Conservation (phyloP, 768 basidiomycete genomes). For the Boletus vinaceobasis region DNA sequence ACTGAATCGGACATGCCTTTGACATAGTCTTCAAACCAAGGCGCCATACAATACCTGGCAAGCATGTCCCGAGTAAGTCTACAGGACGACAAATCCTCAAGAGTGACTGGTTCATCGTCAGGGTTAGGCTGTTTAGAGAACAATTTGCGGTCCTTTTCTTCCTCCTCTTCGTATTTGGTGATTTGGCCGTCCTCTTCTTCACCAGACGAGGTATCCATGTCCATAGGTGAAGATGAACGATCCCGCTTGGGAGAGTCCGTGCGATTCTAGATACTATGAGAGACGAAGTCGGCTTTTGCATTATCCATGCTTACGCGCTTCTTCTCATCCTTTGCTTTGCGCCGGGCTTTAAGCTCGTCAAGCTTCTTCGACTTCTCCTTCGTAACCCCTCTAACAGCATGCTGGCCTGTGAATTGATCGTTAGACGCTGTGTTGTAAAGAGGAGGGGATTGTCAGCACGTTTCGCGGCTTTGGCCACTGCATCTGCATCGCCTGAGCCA, state of each 20-base stretch:
- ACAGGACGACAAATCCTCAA: slow-evolving; percentile 59
- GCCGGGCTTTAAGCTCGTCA: slow-evolving; percentile 80
- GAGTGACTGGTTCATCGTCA: slow-evolving; percentile 46
- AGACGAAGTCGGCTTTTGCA: background rate
- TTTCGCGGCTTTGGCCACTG: slow-evolving; percentile 71
- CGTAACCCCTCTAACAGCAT: slow-evolving; percentile 66
- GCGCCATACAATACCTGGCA: slow-evolving; percentile 65
- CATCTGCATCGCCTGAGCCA: slow-evolving; percentile 48
- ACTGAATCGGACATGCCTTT: slow-evolving; percentile 48
- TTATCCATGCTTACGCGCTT: slow-evolving; percentile 55
- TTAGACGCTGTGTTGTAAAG: slow-evolving; percentile 6
- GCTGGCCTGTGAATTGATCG: slow-evolving; percentile 53
- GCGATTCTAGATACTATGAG: slow-evolving; percentile 37
- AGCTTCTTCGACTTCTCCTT: slow-evolving; percentile 78
- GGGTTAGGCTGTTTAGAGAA: slow-evolving; percentile 41
- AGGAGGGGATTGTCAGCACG: slow-evolving; percentile 43
- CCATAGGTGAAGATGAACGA: slow-evolving; percentile 76
- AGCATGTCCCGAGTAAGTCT: slow-evolving; percentile 67
- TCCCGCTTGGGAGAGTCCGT: slow-evolving; percentile 62
- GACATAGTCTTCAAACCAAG: slow-evolving; percentile 85
- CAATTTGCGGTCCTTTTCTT: slow-evolving; percentile 57
- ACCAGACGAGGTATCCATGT: slow-evolving; percentile 78
- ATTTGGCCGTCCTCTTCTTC: slow-evolving; percentile 81
- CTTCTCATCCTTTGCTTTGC: slow-evolving; percentile 88
- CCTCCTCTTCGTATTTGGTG: slow-evolving; percentile 68